Conservation (phyloP, 768 basidiomycete species). For the Lactifluus subvellereus region DNA sequence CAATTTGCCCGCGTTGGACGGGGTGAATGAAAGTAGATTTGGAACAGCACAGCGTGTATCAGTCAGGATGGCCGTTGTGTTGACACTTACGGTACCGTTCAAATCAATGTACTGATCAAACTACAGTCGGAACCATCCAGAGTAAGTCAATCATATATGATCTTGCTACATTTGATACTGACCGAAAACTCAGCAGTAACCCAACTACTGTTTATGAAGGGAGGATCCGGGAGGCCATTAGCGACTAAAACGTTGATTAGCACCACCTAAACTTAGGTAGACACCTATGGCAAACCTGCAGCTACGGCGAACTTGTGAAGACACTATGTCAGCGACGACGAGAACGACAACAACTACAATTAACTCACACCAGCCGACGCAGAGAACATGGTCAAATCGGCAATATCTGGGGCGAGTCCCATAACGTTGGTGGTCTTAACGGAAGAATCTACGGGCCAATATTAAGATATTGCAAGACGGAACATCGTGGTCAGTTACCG, state of each 20-base stretch:
- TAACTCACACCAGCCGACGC: slow-evolving; percentile 22
- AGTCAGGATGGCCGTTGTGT: slow-evolving; percentile 48
- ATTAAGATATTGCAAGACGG: background rate
- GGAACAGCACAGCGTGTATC: slow-evolving; percentile 43
- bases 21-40: slow-evolving; percentile 16
- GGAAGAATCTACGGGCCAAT: background rate
- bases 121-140: slow-evolving; percentile 29
- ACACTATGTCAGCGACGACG: background rate
- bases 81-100: slow-evolving; percentile 48
- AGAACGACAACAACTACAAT: slow-evolving; percentile 32
- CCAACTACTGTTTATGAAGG: slow-evolving; percentile 50
- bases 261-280: slow-evolving; percentile 10
- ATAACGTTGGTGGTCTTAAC: slow-evolving; percentile 7
- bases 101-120: slow-evolving; percentile 37
- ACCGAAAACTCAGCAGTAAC: slow-evolving; percentile 50
- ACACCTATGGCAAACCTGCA: slow-evolving; percentile 9
- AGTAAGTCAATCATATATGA: background rate
- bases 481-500: slow-evolving; percentile 30
- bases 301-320: slow-evolving; percentile 17
- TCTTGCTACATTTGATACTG: slow-evolving; percentile 10
- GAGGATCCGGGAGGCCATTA: slow-evolving; percentile 48
- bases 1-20: slow-evolving; percentile 32
- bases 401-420: slow-evolving; percentile 14
- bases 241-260: slow-evolving; percentile 44
- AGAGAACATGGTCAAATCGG: slow-evolving; percentile 11